phyloP scores from a whole-genome alignment of 805 yeast genomes.

The Limtongia smithiae region DNA sequence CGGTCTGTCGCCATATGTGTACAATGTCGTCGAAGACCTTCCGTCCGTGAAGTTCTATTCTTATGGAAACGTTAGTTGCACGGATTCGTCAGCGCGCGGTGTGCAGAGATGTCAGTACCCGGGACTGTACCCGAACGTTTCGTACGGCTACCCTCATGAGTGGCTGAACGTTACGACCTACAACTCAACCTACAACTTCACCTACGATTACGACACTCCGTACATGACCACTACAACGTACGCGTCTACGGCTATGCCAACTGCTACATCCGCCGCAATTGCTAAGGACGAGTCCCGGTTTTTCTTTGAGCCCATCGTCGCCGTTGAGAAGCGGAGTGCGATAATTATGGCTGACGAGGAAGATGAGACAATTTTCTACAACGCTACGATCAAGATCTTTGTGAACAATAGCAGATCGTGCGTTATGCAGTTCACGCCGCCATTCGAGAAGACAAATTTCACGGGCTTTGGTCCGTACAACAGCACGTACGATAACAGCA shows the following conservation, averaged over 20 bases:
- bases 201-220: constrained; percentile 8
- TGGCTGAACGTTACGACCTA: constrained; percentile 25
- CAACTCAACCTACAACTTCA: constrained; percentile 19
- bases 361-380: constrained; percentile 5
- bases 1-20: constrained; percentile 51
- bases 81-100: constrained; percentile 5
- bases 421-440: constrained; percentile 23
- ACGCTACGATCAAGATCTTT: constrained; percentile 24
- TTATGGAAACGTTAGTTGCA: constrained; percentile 29
- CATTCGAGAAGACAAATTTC: constrained; percentile 22
- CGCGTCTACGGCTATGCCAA: constrained; percentile 5
- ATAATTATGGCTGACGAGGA: constrained; percentile 7
- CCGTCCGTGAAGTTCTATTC: constrained; percentile 54
- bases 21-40: constrained; percentile 50
- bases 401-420: constrained; percentile 26
- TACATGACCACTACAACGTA: constrained; percentile 13
- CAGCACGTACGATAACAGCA: not conserved
- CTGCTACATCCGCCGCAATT: not conserved
- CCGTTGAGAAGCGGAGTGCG: not conserved
- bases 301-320: not conserved
- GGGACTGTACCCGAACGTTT: constrained; percentile 26
- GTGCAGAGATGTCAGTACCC: constrained; percentile 23
- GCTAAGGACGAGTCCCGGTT: not conserved
- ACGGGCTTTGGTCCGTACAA: constrained; percentile 22
- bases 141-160: constrained; percentile 26